Base-by-base conservation (phyloP, 345 rosid species). In the Arabidopsis arenosa region DNA sequence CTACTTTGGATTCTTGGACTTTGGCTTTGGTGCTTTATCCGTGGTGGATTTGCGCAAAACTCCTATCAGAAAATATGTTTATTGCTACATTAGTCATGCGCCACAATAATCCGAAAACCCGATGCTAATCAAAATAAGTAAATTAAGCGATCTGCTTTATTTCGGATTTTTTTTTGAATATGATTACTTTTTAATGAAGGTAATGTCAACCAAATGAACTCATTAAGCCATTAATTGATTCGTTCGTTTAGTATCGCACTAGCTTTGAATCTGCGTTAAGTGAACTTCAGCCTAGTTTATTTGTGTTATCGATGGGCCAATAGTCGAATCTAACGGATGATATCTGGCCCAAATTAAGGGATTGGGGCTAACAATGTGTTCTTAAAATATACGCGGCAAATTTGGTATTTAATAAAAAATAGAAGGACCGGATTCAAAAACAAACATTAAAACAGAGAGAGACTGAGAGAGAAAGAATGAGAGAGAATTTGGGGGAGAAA, bases 401-500 rank as follows among this genome's bases (percentile, higher is more conserved):
- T n/a, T 7, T 52, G 9, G 8, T 51, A 40, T 39, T 11, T 18
- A 7, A 33, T 15, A 1, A 52, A 30, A n/a, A 72, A 26, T 0
- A 49, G 1, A 60, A 13, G 62, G 76, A 0, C 2, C 53, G 32
- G 4, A n/a, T 51, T 51, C 7, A 28, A 52, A 72, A 48, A 0
- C 0, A 40, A 52, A 7, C 1, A 18, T 37, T 4, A 49, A 62
- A 51, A 61, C 52, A 62, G 68, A 72, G 36, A 68, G 23, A 68
- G 39, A 39, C 15, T 4, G 49, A 36, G 48, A 60, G 5, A 26
- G 11, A 39, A 9, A 45, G 21, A 43, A 28, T 15, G 26, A 48
- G 4, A 35, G 64, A 54, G 64, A 54, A 23, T 53, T 53, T 47
- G 33, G 75, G 75, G 66, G 17, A 47, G 63, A 58, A 51, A 58